These are phyloP conservation scores for Scutellaria minor DNA, from an alignment of 257 asterid genomes.

Conservation along the genomic window DNA sequence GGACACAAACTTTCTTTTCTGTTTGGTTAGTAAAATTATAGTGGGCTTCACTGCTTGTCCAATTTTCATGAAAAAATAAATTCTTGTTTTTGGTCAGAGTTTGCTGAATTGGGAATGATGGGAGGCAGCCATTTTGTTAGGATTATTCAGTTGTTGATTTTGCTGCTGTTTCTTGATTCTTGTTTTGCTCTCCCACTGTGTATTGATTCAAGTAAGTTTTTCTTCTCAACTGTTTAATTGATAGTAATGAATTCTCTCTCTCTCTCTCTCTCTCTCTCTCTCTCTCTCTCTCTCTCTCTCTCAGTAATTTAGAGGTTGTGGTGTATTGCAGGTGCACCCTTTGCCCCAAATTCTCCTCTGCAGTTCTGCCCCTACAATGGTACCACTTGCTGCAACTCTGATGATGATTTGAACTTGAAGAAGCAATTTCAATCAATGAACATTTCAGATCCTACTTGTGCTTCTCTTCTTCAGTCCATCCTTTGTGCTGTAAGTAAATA, in stretches of 20 bases:
- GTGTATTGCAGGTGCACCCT: constrained; percentile 62
- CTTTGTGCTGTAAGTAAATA: constrained; percentile 69
- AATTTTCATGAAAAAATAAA: background rate
- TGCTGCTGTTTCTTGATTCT: constrained; percentile 62
- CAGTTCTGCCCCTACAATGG: constrained; percentile 76
- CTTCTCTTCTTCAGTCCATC: constrained; percentile 73
- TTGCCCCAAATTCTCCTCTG: constrained; percentile 46
- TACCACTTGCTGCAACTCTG: constrained; percentile 66
- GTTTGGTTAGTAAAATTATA: constrained; percentile 5
- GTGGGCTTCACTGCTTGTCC: too few species aligned
- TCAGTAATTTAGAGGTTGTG: background rate
- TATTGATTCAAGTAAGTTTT: constrained; percentile 66
- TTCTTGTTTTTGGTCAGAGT: constrained; percentile 8
- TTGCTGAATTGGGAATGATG: constrained; percentile 42
- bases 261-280: background rate
- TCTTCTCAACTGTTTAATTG: constrained; percentile 20
- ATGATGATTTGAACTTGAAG: constrained; percentile 57
- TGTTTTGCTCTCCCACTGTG: constrained; percentile 63
- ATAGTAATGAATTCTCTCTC: background rate
- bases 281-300: background rate
- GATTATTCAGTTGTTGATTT: constrained; percentile 40
- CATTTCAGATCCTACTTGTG: constrained; percentile 69
- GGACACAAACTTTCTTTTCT: constrained; percentile 28
- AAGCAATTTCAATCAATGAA: constrained; percentile 63
- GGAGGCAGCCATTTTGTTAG: constrained; percentile 44